Conservation (phyloP, 345 rosid genomes). For the Acer negundo region DNA sequence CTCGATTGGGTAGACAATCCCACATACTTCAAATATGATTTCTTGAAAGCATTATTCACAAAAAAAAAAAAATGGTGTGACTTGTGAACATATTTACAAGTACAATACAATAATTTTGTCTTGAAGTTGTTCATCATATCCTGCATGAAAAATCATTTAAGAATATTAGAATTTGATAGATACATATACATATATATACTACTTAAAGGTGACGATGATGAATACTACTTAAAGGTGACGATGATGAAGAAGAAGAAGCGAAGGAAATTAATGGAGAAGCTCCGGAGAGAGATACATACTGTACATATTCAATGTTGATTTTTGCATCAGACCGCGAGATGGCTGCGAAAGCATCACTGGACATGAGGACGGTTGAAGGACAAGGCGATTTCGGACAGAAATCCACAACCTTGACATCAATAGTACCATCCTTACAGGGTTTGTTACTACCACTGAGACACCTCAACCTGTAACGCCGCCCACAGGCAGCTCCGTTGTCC, state of each 20-base stretch:
- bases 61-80: no score
- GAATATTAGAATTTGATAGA: not conserved
- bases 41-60: not conserved
- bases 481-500: conserved; percentile 45
- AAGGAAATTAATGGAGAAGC: not conserved
- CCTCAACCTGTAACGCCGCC: conserved; percentile 29
- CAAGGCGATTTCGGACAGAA: conserved; percentile 35
- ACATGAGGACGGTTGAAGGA: conserved; percentile 34
- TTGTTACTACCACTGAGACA: conserved; percentile 35
- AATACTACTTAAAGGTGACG: not conserved
- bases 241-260: not conserved
- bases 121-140: no score
- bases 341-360: conserved; percentile 30
- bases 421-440: conserved; percentile 30
- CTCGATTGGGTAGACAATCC: no score
- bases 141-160: not conserved
- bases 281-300: conserved; percentile 19
- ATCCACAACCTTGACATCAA: conserved; percentile 44
- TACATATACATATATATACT: not conserved
- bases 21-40: not conserved
- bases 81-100: no score
- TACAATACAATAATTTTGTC: no score
- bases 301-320: conserved; percentile 37
- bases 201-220: no score
- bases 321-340: conserved; percentile 18